Conservation (phyloP, 2,329 filamentous ascomycete genomes). For the Claviceps purpurea region DNA sequence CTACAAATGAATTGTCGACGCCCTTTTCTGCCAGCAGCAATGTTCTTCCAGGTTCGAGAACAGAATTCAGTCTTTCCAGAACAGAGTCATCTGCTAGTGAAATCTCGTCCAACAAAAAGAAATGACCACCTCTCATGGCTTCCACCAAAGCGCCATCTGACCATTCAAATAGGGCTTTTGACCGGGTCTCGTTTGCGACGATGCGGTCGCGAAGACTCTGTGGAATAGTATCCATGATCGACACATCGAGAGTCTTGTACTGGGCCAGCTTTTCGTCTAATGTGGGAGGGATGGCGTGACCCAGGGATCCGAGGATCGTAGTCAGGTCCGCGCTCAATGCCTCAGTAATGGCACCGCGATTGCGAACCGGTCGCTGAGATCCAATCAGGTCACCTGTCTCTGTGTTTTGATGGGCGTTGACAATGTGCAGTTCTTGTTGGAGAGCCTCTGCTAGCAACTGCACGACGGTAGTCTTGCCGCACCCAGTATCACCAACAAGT, state of each 20-base stretch:
- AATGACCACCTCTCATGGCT: constrained; percentile 79
- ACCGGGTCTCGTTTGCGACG: constrained; percentile 40
- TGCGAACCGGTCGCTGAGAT: constrained; percentile 81
- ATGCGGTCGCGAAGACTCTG: constrained; percentile 33
- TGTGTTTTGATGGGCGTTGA: constrained; percentile 97
- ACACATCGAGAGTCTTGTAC: constrained; percentile 36
- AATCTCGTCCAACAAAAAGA: constrained; percentile 94
- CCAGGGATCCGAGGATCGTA: constrained; percentile 28
- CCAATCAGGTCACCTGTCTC: constrained; percentile 96
- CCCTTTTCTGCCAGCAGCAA: constrained; percentile 92
- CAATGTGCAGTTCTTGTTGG: constrained; percentile 63
- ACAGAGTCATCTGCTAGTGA: constrained; percentile 97
- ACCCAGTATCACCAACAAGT: constrained; percentile 91
- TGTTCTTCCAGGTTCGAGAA: constrained; percentile 76
- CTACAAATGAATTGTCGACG: constrained; percentile 65
- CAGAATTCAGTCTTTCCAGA: constrained; percentile 88
- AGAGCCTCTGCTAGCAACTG: constrained; percentile 80
- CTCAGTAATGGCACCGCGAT: constrained; percentile 60
- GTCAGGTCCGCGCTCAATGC: constrained; percentile 49
- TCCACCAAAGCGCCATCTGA: constrained; percentile 85
- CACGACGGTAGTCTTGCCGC: constrained; percentile 93
- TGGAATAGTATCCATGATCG: constrained; percentile 37
- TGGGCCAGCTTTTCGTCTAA: constrained; percentile 43
- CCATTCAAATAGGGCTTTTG: constrained; percentile 90
- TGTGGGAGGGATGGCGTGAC: constrained; percentile 25